Base-by-base conservation (phyloP, 257 asterid species). In the Mitragyna speciosa region DNA sequence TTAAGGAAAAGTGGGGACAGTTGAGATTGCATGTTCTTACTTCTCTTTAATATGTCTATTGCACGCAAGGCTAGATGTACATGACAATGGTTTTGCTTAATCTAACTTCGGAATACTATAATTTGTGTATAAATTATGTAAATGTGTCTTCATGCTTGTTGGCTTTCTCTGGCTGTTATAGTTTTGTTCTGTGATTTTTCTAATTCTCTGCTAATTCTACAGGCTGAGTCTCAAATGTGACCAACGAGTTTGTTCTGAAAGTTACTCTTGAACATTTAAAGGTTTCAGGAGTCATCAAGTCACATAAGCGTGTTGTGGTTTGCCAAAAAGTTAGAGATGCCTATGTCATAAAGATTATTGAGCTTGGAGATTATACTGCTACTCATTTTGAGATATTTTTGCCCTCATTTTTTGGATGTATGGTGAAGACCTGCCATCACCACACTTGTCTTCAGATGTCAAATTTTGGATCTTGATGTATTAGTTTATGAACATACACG, bases 321-420 rank as follows among this genome's bases (percentile, higher is more conserved):
- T 91, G 97, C 88, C 97, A 93, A 86, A 93, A 93, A 86, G 89
- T 93, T 39, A 97, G 97, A n/a, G 97, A 93, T 82, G 92, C 97
- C 15, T 88, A 97, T 0, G 97, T 93, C 11, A 97, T 93, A 7
- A 93, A 93, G 89, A 93, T 93, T 77, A 93, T 93, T 26, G 97
- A 93, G 86, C 97, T 93, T 9, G 97, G 90, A 83, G 94, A 91
- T 78, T 91, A n/a, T n/a, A n/a, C n/a, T n/a, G n/a, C n/a, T n/a
- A n/a, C n/a, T n/a, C n/a, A n/a, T n/a, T n/a, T n/a, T n/a, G n/a
- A n/a, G n/a, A n/a, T n/a, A n/a, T n/a, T n/a, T n/a, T n/a, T n/a
- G n/a, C n/a, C n/a, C n/a, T n/a, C n/a, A n/a, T n/a, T n/a, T n/a
- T n/a, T 63, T 48, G 56, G 56, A 51, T 51, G 33, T 28, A 1